These are phyloP conservation scores for Fonsecaea pedrosoi DNA, from an alignment of 2,329 filamentous ascomycete genomes.

Conservation along the genomic window DNA sequence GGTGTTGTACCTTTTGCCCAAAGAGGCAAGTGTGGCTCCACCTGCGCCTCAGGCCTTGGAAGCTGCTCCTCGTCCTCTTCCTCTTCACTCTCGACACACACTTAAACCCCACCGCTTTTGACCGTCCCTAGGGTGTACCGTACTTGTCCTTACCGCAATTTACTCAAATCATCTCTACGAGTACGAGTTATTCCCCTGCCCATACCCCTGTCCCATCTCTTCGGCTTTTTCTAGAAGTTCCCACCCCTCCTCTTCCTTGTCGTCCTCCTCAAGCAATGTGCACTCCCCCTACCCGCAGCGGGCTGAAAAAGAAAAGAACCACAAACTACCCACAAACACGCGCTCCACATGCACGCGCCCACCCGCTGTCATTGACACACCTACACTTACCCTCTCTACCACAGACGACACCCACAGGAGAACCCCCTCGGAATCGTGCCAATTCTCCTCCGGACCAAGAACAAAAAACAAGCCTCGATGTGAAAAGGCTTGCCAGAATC, in stretches of 20 bases:
- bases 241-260: too few relatives aligned
- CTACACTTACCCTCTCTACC: not conserved
- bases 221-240: not conserved
- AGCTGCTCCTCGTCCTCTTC: not conserved
- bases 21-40: slow-evolving; percentile 13
- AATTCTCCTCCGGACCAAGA: not conserved
- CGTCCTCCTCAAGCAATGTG: too few relatives aligned
- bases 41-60: slow-evolving; percentile 1
- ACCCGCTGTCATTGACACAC: too few relatives aligned
- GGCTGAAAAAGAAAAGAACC: not conserved
- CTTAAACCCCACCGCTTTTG: not conserved
- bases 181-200: not conserved
- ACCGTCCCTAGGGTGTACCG: too few relatives aligned
- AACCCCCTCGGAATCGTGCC: not conserved
- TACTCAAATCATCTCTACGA: slow-evolving; percentile 4
- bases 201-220: not conserved
- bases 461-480: not conserved
- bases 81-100: not conserved
- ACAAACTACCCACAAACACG: not conserved
- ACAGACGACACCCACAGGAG: not conserved
- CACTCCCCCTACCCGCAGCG: not conserved
- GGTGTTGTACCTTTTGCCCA: slow-evolving; percentile 10
- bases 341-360: not conserved
- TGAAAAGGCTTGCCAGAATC: not conserved
- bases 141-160: not conserved